Base-by-base conservation (phyloP, 306 rosid genomes). In the Pterocarpus macrocarpus region DNA sequence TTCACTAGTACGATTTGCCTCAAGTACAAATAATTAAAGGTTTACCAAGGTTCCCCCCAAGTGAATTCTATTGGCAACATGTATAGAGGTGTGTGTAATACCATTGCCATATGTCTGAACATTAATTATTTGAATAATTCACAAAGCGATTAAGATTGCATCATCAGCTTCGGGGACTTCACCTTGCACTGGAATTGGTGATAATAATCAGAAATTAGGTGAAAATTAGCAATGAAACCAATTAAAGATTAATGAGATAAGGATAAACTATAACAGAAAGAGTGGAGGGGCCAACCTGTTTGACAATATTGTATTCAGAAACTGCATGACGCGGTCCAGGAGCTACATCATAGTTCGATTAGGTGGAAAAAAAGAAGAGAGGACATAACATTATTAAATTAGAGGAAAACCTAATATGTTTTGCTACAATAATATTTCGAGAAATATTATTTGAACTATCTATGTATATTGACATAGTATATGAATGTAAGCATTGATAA, bases 231-330 rank as follows among this genome's bases (percentile, higher is more conserved):
- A 28, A 77, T 64, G 73, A 36, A 65, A 36, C 4, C 53, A 36
- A 36, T 14, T 9, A 47, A 47, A 47, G 53, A 47, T 47, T 9
- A 41, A 47, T 47, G 30, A 63, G 64, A 45, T 44, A 69, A 15
- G 52, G 45, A 59, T 75, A 30, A 22, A 32, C 13, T 22, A 14
- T 43, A 43, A 9, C 8, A 12, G 33, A 47, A 47, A 12, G 53
- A 12, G 17, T 11, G 15, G 56, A 4, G 14, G 65, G 73, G 4
- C 33, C 74, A 52, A 52, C 47, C 15, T 22, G 65, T 77, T 77
- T 77, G 66, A 77, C 74, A 36, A 50, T 77, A 77, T 36, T 53
- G 64, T 64, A 50, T 12, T 64, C 14, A 64, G 35, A 36, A 77
- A 16, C 5, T 11, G 70, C 41, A 59, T 59, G 69, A 43, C n/a